Evolutionary conservation across 495 filamentous ascomycete genomes (phyloP).

Genomic region (Rhizodiscina lignyota): DNA sequence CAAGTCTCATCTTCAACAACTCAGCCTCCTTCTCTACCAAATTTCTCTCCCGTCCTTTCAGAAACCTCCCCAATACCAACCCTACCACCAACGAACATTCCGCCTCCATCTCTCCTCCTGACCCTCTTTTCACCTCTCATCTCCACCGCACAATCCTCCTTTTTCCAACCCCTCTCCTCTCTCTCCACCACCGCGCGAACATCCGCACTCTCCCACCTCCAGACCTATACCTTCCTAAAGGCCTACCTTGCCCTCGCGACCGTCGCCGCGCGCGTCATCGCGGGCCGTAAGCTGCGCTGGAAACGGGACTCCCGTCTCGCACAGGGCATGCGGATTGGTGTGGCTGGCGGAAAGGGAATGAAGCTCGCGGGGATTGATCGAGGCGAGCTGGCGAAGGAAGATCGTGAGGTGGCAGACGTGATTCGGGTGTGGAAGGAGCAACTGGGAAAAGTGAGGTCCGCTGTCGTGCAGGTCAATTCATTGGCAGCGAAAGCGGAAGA

Average conservation of each 20-base stretch:
- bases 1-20: background rate
- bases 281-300: conserved; percentile 76
- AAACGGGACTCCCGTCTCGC: conserved; percentile 71
- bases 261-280: conserved; percentile 64
- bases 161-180: conserved; percentile 25
- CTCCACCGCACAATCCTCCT: conserved; percentile 24
- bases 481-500: conserved; percentile 1
- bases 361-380: conserved; percentile 73
- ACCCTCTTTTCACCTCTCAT: conserved; percentile 53
- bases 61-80: conserved; percentile 10
- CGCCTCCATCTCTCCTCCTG: conserved; percentile 71
- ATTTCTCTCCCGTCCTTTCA: background rate
- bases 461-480: conserved; percentile 34
- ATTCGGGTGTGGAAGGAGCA: conserved; percentile 54
- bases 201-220: conserved; percentile 36
- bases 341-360: conserved; percentile 60
- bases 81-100: conserved; percentile 67
- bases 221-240: conserved; percentile 34
- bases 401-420: conserved; percentile 71
- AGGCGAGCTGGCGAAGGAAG: conserved; percentile 63
- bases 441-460: conserved; percentile 42
- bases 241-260: conserved; percentile 29
- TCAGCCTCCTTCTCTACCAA: conserved; percentile 1
- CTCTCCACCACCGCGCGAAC: conserved; percentile 36
- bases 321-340: conserved; percentile 75